Conservation (phyloP, 345 rosid species). For the Moricandia moricandioides region DNA sequence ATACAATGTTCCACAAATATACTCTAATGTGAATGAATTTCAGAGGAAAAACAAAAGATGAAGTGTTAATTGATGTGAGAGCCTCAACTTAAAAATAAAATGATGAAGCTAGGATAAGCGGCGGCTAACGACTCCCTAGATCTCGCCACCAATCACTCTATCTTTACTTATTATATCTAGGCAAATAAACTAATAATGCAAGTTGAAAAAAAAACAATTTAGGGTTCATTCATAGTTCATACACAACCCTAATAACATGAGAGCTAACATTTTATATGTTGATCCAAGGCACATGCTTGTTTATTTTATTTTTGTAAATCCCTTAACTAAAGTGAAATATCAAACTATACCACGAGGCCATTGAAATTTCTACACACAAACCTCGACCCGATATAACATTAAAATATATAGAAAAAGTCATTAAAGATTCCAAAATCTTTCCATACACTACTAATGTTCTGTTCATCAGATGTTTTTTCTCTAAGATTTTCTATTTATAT, state of each 20-base stretch:
- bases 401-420: slow-evolving; percentile 18
- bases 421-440: slow-evolving; percentile 13
- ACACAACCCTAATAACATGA: slow-evolving; percentile 11
- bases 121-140: slow-evolving; percentile 35
- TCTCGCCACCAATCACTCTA: slow-evolving; percentile 40
- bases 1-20: neutral
- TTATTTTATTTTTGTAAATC: neutral
- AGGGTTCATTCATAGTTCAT: slow-evolving; percentile 6
- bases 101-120: slow-evolving; percentile 19
- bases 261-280: neutral
- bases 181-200: neutral
- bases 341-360: neutral
- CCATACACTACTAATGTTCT: slow-evolving; percentile 6
- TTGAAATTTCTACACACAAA: neutral
- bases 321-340: neutral
- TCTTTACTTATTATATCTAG: neutral
- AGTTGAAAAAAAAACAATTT: neutral
- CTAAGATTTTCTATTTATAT: neutral
- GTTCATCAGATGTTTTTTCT: neutral
- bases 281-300: neutral
- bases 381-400: neutral
- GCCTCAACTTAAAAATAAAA: neutral
- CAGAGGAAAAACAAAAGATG: neutral
- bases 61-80: neutral
- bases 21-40: too few species aligned